phyloP scores from a whole-genome alignment of 208 protist species.

The Borovskyia barvae region DNA sequence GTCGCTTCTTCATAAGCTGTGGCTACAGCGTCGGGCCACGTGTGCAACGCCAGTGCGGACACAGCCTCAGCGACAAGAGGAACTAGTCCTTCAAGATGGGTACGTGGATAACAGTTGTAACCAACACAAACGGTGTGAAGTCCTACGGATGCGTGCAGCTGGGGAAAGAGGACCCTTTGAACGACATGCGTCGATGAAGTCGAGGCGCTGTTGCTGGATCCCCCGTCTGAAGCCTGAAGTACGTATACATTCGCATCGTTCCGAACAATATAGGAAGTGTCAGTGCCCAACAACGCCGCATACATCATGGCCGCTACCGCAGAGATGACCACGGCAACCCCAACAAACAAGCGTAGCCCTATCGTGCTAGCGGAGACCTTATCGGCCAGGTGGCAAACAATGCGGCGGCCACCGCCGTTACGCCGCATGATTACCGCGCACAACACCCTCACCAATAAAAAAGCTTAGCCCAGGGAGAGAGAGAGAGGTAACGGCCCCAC shows the following conservation, averaged over 20 bases:
- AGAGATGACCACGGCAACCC: conserved; percentile 3
- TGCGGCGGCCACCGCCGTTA: neutral
- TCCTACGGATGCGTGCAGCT: conserved; percentile 38
- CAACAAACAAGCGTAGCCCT: neutral
- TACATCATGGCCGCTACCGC: conserved; percentile 2
- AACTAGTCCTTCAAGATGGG: conserved; percentile 10
- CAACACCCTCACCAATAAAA: too few species aligned
- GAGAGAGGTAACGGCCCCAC: too few species aligned
- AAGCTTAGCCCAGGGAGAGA: too few species aligned
- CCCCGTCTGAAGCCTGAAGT: neutral
- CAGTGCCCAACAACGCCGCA: conserved; percentile 1
- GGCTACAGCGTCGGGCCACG: neutral
- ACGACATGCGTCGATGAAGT: neutral
- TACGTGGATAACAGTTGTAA: conserved; percentile 21
- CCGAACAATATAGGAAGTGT: conserved; percentile 7
- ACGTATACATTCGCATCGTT: conserved; percentile 17
- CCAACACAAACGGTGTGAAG: conserved; percentile 31
- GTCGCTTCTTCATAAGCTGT: conserved; percentile 12
- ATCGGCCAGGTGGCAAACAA: neutral
- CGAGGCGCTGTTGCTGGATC: neutral
- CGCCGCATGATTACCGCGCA: neutral
- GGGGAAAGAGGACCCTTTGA: conserved; percentile 36
- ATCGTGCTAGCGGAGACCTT: conserved; percentile 7
- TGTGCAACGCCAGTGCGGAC: neutral
- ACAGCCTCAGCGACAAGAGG: conserved; percentile 4